Evolutionary conservation across 2,329 filamentous ascomycete genomes (phyloP).

Genomic region (Trichoderma guizhouense): DNA sequence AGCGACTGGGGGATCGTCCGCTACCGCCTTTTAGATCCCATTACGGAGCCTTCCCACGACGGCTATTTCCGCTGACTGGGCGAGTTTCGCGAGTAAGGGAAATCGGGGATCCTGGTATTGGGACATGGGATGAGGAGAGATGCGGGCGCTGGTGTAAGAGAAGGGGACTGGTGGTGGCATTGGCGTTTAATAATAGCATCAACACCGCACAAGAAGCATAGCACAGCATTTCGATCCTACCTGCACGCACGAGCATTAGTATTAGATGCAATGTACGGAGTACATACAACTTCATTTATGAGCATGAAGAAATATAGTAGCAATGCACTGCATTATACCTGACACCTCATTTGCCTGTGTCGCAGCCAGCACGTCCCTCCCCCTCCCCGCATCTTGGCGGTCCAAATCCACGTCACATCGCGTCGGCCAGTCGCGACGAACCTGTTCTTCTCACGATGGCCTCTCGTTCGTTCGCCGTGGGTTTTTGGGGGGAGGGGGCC

Average conservation of each 20-base stretch:
- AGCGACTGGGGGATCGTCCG: conserved; percentile 11
- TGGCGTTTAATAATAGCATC: not conserved
- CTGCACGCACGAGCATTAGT: not conserved
- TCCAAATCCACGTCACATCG: conserved; percentile 4
- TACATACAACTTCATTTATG: not conserved
- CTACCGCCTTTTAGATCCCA: conserved; percentile 11
- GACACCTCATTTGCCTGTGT: not conserved
- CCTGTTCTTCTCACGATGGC: not conserved
- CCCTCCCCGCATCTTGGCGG: not conserved
- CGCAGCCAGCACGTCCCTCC: not conserved
- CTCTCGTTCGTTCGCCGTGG: not conserved
- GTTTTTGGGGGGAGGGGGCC: not conserved
- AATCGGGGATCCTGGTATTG: not conserved
- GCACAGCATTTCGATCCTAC: not conserved
- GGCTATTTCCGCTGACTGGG: not conserved
- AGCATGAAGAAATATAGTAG: not conserved
- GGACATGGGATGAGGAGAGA: not conserved
- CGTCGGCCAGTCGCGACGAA: not conserved
- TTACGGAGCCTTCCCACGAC: not conserved
- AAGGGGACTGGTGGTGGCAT: not conserved
- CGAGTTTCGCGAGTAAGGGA: not conserved
- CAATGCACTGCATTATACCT: not conserved
- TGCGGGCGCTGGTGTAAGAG: not conserved
- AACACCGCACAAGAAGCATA: not conserved
- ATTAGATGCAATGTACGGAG: not conserved